These are phyloP conservation scores for Cryptococcus sp. DNA, from an alignment of 1,284 basidiomycete genomes.

Conservation along the genomic window DNA sequence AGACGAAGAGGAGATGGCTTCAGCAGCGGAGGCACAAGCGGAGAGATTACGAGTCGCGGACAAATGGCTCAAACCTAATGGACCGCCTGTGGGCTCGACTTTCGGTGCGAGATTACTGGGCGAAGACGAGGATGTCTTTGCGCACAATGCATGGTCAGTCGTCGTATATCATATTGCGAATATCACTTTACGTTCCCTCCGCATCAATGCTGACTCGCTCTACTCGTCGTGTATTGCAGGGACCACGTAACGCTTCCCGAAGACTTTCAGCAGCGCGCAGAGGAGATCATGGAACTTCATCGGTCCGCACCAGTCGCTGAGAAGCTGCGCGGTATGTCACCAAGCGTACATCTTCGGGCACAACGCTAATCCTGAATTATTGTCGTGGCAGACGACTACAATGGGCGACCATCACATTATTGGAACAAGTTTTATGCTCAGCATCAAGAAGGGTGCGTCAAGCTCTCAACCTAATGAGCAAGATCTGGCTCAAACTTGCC, in stretches of 20 bases:
- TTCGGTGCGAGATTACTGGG: conserved; percentile 49
- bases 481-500: too few species aligned
- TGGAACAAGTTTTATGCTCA: conserved; percentile 90
- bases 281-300: conserved; percentile 68
- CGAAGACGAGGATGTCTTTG: conserved; percentile 48
- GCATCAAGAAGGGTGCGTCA: conserved; percentile 59
- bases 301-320: conserved; percentile 67
- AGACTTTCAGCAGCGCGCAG: conserved; percentile 70
- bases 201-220: too few species aligned
- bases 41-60: conserved; percentile 29
- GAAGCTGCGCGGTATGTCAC: conserved; percentile 62
- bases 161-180: background rate
- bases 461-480: background rate
- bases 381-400: conserved; percentile 38
- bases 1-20: too few species aligned
- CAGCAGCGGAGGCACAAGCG: too few species aligned
- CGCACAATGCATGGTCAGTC: conserved; percentile 52
- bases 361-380: background rate
- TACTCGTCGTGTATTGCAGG: conserved; percentile 52
- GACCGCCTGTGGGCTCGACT: conserved; percentile 45
- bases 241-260: conserved; percentile 83
- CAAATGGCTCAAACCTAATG: conserved; percentile 49
- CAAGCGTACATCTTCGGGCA: conserved; percentile 47
- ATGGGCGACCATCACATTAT: conserved; percentile 46
- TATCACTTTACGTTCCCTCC: too few species aligned